These are phyloP conservation scores for Mycena epipterygia DNA, from an alignment of 768 basidiomycete genomes.

Conservation along the genomic window DNA sequence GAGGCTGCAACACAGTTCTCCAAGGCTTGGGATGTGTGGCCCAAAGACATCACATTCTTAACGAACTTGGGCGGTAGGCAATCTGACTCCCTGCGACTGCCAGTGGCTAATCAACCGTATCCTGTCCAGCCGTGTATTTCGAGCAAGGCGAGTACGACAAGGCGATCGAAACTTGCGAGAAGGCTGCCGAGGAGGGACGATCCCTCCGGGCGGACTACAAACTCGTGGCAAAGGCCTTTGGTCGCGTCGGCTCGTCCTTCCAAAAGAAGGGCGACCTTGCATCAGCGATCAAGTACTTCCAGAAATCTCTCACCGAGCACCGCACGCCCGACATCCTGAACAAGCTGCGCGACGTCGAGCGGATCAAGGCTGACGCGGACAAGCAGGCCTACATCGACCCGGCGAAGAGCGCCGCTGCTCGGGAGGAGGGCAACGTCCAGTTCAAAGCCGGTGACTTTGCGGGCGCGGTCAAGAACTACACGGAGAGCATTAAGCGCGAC, in stretches of 20 bases:
- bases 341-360: slow-evolving; percentile 91
- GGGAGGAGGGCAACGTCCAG: slow-evolving; percentile 92
- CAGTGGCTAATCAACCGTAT: slow-evolving; percentile 2
- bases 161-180: slow-evolving; percentile 91
- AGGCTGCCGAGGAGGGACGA: slow-evolving; percentile 97
- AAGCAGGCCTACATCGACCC: slow-evolving; percentile 90
- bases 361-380: slow-evolving; percentile 81
- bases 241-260: slow-evolving; percentile 90
- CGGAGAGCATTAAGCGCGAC: slow-evolving; percentile 97
- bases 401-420: slow-evolving; percentile 81
- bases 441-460: slow-evolving; percentile 97
- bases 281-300: slow-evolving; percentile 90
- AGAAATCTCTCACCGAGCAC: slow-evolving; percentile 96
- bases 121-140: slow-evolving; percentile 83
- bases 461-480: slow-evolving; percentile 90
- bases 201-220: slow-evolving; percentile 94
- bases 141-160: slow-evolving; percentile 95
- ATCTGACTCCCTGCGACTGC: background rate
- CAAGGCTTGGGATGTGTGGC: slow-evolving; percentile 94
- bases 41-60: slow-evolving; percentile 93
- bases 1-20: slow-evolving; percentile 82
- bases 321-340: slow-evolving; percentile 93
- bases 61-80: slow-evolving; percentile 87
- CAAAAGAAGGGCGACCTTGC: slow-evolving; percentile 81
- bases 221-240: slow-evolving; percentile 93